phyloP scores from a whole-genome alignment of 306 rosid species.

The Dryas drummondii region DNA sequence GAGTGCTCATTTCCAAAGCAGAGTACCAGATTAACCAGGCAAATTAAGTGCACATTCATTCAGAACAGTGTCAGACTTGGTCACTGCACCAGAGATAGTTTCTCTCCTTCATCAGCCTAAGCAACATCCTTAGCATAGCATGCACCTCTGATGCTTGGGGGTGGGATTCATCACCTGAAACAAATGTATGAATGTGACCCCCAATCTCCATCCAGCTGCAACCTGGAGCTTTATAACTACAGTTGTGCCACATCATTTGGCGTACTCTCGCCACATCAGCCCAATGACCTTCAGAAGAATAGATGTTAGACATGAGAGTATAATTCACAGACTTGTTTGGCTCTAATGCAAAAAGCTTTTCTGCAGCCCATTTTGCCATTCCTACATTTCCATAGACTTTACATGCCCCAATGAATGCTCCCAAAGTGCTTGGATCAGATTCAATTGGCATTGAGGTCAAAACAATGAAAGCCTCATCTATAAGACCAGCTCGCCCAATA shows the following conservation, averaged over 20 bases:
- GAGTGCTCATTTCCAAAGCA: neutral
- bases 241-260: slow-evolving; percentile 36
- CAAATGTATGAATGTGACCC: slow-evolving; percentile 48
- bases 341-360: slow-evolving; percentile 51
- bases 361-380: slow-evolving; percentile 62
- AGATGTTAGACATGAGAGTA: slow-evolving; percentile 58
- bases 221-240: slow-evolving; percentile 52
- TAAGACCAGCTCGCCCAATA: slow-evolving; percentile 67
- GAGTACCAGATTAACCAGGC: neutral
- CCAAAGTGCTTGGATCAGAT: slow-evolving; percentile 45
- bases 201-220: slow-evolving; percentile 69
- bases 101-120: slow-evolving; percentile 44
- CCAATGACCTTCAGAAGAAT: slow-evolving; percentile 68
- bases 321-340: slow-evolving; percentile 57
- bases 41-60: slow-evolving; percentile 4
- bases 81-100: neutral
- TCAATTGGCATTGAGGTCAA: slow-evolving; percentile 51
- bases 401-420: slow-evolving; percentile 79
- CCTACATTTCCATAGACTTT: slow-evolving; percentile 50
- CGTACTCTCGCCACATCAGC: slow-evolving; percentile 53
- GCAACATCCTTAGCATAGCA: slow-evolving; percentile 40
- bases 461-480: slow-evolving; percentile 57
- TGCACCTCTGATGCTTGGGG: slow-evolving; percentile 42
- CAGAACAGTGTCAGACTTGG: neutral
- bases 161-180: slow-evolving; percentile 52